Conservation (phyloP, 768 basidiomycete species). For the Hortiboletus flavorubellus region DNA sequence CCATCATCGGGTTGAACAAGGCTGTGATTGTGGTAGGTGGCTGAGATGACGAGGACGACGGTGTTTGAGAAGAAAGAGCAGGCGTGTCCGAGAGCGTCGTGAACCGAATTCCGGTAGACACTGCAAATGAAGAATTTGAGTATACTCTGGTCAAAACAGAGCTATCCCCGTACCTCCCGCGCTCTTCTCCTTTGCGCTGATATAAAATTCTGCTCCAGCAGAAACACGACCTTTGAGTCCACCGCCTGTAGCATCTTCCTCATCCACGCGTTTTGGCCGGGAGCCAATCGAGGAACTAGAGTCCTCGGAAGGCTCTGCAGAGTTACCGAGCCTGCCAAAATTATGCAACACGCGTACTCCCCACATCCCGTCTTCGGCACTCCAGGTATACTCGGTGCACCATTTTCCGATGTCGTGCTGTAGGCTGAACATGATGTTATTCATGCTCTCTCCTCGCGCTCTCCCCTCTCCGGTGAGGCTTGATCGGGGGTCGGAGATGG, state of each 20-base stretch:
- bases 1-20: constrained; percentile 94
- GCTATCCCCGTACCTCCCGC: constrained; percentile 64
- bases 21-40: constrained; percentile 95
- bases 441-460: constrained; percentile 46
- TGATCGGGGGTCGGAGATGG: constrained; percentile 78
- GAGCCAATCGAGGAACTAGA: constrained; percentile 21
- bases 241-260: constrained; percentile 90
- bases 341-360: constrained; percentile 87
- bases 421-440: constrained; percentile 76
- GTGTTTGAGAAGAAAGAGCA: constrained; percentile 57
- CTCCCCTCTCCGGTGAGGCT: constrained; percentile 39
- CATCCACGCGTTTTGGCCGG: constrained; percentile 79
- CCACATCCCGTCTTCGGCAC: constrained; percentile 92
- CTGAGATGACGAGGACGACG: constrained; percentile 47
- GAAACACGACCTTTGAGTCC: constrained; percentile 89
- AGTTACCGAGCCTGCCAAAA: constrained; percentile 67
- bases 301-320: constrained; percentile 37
- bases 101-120: constrained; percentile 93
- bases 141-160: background rate
- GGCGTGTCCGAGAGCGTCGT: constrained; percentile 84
- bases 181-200: constrained; percentile 90
- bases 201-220: constrained; percentile 89
- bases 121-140: constrained; percentile 37
- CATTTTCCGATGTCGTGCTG: constrained; percentile 92
- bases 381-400: constrained; percentile 93